These are phyloP conservation scores for Calocybe gangraenosa DNA, from an alignment of 768 basidiomycete species.

Conservation along the genomic window DNA sequence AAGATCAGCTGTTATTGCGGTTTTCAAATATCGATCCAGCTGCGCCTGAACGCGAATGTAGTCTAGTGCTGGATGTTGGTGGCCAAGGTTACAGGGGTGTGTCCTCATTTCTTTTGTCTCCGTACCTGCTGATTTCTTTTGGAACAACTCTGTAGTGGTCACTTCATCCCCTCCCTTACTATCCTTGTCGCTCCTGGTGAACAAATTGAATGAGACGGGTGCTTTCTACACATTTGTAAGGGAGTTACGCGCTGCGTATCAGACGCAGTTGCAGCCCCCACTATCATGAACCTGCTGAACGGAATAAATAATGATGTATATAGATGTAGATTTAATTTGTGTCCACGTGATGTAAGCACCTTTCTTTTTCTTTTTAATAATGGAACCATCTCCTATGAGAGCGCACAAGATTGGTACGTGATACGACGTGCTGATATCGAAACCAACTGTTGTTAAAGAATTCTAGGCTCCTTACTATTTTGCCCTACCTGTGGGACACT, in stretches of 20 bases:
- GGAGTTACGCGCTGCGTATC: slow-evolving; percentile 55
- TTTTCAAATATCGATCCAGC: slow-evolving; percentile 62
- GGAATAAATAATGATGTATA: no score
- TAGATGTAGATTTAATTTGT: background rate
- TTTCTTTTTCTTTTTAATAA: background rate
- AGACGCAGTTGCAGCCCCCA: slow-evolving; percentile 18
- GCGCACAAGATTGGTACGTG: slow-evolving; percentile 14
- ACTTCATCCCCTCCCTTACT: slow-evolving; percentile 73
- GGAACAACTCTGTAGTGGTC: slow-evolving; percentile 49
- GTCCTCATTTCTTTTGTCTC: background rate
- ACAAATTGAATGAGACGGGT: slow-evolving; percentile 63
- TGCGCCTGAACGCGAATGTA: slow-evolving; percentile 61
- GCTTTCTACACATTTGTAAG: slow-evolving; percentile 74
- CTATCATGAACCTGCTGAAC: no score
- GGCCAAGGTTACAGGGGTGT: slow-evolving; percentile 61
- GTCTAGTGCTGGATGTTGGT: slow-evolving; percentile 73
- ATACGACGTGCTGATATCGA: background rate
- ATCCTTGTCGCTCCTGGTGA: slow-evolving; percentile 61
- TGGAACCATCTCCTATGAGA: background rate
- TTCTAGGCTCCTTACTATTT: slow-evolving; percentile 85
- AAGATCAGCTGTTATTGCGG: slow-evolving; percentile 67
- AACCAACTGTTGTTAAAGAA: background rate
- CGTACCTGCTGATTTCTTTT: slow-evolving; percentile 4
- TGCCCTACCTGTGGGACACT: slow-evolving; percentile 93
- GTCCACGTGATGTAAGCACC: background rate